Percentiles rank a stretch among this genome's conserved stretches.
Conservation (phyloP, 1,139 yeast species). For the Petasospora fabianii region DNA sequence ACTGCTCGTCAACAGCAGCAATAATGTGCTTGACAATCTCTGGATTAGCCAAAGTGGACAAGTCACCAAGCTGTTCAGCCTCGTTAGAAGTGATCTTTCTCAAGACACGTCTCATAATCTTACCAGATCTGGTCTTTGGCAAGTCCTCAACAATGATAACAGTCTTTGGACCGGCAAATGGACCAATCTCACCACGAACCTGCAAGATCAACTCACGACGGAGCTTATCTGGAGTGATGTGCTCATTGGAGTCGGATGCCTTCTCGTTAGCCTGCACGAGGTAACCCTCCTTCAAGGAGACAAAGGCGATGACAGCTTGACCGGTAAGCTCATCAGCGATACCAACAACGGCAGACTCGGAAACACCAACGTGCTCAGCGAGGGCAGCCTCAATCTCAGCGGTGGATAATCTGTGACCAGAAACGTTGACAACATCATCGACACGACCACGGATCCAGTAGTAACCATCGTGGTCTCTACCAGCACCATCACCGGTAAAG, state of each 20-base stretch:
- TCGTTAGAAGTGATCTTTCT: constrained; percentile 89
- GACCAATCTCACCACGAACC: constrained; percentile 94
- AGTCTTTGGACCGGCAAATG: constrained; percentile 96
- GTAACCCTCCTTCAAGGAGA: constrained; percentile 67
- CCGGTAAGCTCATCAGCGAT: constrained; percentile 94
- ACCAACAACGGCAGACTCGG: constrained; percentile 96
- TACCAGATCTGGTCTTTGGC: constrained; percentile 98
- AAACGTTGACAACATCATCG: constrained; percentile 96
- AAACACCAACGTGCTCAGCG: constrained; percentile 72
- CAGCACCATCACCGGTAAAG: constrained; percentile 99
- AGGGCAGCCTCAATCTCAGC: constrained; percentile 96
- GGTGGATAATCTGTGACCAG: constrained; percentile 96
- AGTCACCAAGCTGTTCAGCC: constrained; percentile 91
- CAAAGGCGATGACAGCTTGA: constrained; percentile 94
- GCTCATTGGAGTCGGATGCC: constrained; percentile 39
- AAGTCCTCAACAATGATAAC: constrained; percentile 84
- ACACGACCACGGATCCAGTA: constrained; percentile 99
- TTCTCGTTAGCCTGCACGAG: constrained; percentile 35
- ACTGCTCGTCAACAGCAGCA: constrained; percentile 35
- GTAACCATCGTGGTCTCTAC: constrained; percentile 94
- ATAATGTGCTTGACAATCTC: constrained; percentile 78
- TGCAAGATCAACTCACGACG: constrained; percentile 83
- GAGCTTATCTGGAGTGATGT: constrained; percentile 48
- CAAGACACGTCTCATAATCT: constrained; percentile 96
- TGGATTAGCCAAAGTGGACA: constrained; percentile 87